Evolutionary conservation across 1,284 basidiomycete species (phyloP), one percentile per base, ranked within the genome.

Genomic region (Cystobasidium sp.): DNA sequence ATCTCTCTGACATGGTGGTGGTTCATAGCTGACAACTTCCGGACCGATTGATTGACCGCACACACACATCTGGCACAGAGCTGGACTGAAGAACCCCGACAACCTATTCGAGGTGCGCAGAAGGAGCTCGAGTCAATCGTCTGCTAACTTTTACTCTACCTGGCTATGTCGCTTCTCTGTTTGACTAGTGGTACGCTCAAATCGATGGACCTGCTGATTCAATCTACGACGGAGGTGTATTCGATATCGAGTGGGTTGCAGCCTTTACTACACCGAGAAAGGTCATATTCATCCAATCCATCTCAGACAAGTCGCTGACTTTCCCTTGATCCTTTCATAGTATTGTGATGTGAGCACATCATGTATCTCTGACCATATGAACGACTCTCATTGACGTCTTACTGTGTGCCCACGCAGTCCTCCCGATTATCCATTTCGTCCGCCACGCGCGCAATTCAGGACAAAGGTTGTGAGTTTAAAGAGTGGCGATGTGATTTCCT

Each of bases 401-500:
- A 49, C 44, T 66, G n/a, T 31, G 18, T 18, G 1, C 47, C 2
- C 39, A n/a, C 89, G 88, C 63, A 95, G 96, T 88, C 92, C 91
- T 62, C 90, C 90, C 84, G 94, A 97, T 84, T 97, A 97, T 86
- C 94, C 94, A 53, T 97, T 97, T 90, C 96, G 96, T 87, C 96
- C 97, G 52, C 97, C 97, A 83, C 98, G 98, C 88, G 94, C 99
- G 84, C 92, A 91, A 85, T 99, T 99, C 86, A 94, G 93, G 80
- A 99, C 96, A 82, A 97, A 88, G 82, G 86, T 87, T 82, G 78
- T 79, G n/a, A 44, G 31, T 31, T 31, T 31, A 5, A 31, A 31
- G 31, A 5, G 78, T 70, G 63, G 55, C 61, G 10, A 63, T 14
- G 16, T 31, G 39, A 3, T 5, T 14, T 39, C 6, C 31, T n/a